Percentiles rank a stretch among this genome's conserved stretches.
Evolutionary conservation across 1,139 yeast species (phyloP).

Genomic region (Blastobotrys arbuscula): DNA sequence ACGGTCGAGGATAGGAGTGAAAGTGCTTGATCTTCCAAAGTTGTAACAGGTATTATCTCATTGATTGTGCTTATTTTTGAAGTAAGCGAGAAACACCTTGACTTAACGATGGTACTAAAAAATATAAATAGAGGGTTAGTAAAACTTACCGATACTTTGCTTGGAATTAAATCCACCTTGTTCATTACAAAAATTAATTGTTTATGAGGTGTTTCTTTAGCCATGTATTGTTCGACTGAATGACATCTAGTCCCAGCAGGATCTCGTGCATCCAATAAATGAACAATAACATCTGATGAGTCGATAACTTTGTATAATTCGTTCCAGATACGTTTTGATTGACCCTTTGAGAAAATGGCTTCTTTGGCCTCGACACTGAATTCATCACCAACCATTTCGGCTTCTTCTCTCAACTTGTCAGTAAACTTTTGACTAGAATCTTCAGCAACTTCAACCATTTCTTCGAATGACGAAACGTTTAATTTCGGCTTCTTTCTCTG

Average conservation of each 20-base stretch:
- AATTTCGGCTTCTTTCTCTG: conserved; percentile 88
- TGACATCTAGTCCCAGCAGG: conserved; percentile 94
- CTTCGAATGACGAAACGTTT: conserved; percentile 74
- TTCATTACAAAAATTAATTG: conserved; percentile 91
- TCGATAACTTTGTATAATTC: conserved; percentile 95
- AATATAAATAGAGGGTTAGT: conserved; percentile 27
- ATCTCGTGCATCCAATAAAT: conserved; percentile 95
- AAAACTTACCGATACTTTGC: conserved; percentile 97
- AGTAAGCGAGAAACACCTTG: conserved; percentile 38
- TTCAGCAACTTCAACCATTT: conserved; percentile 59
- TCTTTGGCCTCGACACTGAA: conserved; percentile 89
- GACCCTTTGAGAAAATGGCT: conserved; percentile 94
- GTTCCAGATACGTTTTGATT: conserved; percentile 97
- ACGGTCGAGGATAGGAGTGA: conserved; percentile 49
- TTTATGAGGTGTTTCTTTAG: conserved; percentile 93
- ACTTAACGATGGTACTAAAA: conserved; percentile 37
- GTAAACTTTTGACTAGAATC: conserved; percentile 56
- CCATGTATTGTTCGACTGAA: conserved; percentile 87
- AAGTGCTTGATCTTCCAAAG: conserved; percentile 78
- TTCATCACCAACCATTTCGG: conserved; percentile 61
- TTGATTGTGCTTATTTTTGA: conserved; percentile 16
- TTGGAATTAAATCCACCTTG: conserved; percentile 97
- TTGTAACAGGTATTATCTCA: conserved; percentile 74
- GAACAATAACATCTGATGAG: conserved; percentile 94
- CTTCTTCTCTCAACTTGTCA: conserved; percentile 50